Base-by-base conservation (phyloP, 768 basidiomycete species). In the Lyophyllum shimeji region DNA sequence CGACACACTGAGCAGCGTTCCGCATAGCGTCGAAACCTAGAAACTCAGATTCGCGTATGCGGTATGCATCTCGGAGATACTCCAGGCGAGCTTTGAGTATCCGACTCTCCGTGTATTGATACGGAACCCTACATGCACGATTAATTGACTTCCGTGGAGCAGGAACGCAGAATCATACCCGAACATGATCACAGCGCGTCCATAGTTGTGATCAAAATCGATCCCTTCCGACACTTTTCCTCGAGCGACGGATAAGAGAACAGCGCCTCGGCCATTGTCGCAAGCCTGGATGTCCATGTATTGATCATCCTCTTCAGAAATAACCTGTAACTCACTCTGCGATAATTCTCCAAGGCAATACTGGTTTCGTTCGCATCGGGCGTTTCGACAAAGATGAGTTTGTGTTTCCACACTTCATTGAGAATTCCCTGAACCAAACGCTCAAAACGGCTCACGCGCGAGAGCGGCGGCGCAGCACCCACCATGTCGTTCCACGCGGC, bases 401-500 rank as follows among this genome's bases (percentile, higher is more conserved):
- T 99, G 77, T 98, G 86, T 73, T 98, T 98, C 95, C 97, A 98
- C 17, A 98, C 97, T 78, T 99, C 95, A 66, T 95, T 98, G 59
- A 99, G 76, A 62, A 99, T 98, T 39, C 96, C 96, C 97, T 99
- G 65, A 25, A 44, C 25, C 1, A 34, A 20, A 33, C 21, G 21
- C 34, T 45, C n/a, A 24, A 31, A n/a, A 17, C n/a, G 18, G 29
- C 7, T 15, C 21, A 40, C 33, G 23, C 29, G 18, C 34, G 25
- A 34, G 15, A 21, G 45, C 5, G 25, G 18, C 24, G 27, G 18
- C 20, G 45, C 25, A 8, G 15, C 45, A 74, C 88, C 50, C 69
- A 95, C 97, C 97, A 99, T 99, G 71, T 99, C 97, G 67, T 98
- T 98, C 97, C 97, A 99, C n/a, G 97, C 97, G 1, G 95, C 94